Base-by-base conservation (phyloP, 2,329 filamentous ascomycete species). In the Knoxdaviesia proteae region DNA sequence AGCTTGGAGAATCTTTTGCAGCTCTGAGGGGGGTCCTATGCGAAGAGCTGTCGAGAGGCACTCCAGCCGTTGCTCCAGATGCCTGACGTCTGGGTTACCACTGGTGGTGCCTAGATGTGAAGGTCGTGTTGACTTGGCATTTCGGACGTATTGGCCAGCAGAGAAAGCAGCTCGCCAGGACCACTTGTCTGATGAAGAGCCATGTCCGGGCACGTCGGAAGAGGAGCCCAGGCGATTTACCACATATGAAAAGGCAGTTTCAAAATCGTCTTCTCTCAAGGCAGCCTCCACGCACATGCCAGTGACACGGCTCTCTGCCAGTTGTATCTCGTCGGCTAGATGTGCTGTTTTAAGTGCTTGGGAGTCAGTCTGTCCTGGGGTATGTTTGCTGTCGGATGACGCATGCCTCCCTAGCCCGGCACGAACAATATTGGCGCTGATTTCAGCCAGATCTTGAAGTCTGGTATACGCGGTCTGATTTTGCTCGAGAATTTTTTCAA, bases 161-260 rank as follows among this genome's bases (percentile, higher is more conserved):
- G 79, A 71, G 38, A 88, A 65, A 4, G 83, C 82, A 6, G 82
- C 82, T 46, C 74, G 75, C 83, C 83, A 90, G 1, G 80, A 80
- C 57, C 80, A 78, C 45, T 80, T 69, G 49, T 84, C 79, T 44
- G 38, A 34, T 9, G 32, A 40, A 44, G 10, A 34, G 9, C 58
- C 52, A 11, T 45, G 43, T 20, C 47, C 49, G 29, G 48, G 49
- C 30, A 51, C 41, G 5, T 46, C 43, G 6, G 48, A 41, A 20
- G 49, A 45, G 32, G 52, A 46, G 6, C 67, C 64, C 0, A 90
- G 64, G 29, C 79, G 72, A 52, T 76, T 84, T 39, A 84, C 71
- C 2, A 87, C 77, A 53, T 83, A 88, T 0, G 81, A 87, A 55
- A 88, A 90, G 7, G 83, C 83, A 0, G 83, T 90, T 54, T 92